Evolutionary conservation across 2,329 filamentous ascomycete genomes (phyloP).

Genomic region (Aspergillus sp.): DNA sequence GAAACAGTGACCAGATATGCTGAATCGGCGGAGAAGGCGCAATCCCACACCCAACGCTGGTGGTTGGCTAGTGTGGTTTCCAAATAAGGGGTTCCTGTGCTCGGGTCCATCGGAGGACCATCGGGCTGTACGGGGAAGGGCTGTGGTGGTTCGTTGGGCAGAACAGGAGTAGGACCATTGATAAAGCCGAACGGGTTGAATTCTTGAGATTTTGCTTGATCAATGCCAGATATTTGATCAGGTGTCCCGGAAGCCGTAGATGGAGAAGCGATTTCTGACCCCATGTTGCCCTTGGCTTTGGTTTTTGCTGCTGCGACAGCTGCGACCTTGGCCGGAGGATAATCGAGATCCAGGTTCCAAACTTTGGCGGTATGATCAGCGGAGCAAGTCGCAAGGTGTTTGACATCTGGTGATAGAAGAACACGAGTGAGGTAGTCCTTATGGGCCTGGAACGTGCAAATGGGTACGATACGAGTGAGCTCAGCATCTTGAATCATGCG

Average conservation of each 20-base stretch:
- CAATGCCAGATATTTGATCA: slow-evolving; percentile 10
- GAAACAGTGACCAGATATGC: slow-evolving; percentile 92
- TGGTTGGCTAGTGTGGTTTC: slow-evolving; percentile 85
- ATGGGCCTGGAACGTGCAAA: slow-evolving; percentile 86
- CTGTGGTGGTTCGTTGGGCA: slow-evolving; percentile 20
- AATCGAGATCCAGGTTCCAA: slow-evolving; percentile 81
- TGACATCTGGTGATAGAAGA: slow-evolving; percentile 86
- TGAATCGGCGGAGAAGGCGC: slow-evolving; percentile 87
- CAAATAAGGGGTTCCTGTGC: slow-evolving; percentile 61
- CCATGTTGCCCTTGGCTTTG: slow-evolving; percentile 9
- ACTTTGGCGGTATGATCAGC: slow-evolving; percentile 94
- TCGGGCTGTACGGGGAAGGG: slow-evolving; percentile 32
- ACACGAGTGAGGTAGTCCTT: slow-evolving; percentile 90
- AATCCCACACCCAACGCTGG: slow-evolving; percentile 97
- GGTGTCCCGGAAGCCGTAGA: neutral
- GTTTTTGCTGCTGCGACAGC: slow-evolving; percentile 17
- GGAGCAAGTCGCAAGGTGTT: slow-evolving; percentile 88
- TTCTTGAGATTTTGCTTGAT: slow-evolving; percentile 11
- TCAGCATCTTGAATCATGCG: slow-evolving; percentile 80
- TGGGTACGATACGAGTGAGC: slow-evolving; percentile 75
- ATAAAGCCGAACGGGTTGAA: slow-evolving; percentile 21
- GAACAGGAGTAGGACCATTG: slow-evolving; percentile 18
- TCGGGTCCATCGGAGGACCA: slow-evolving; percentile 36
- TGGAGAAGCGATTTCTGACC: slow-evolving; percentile 3
- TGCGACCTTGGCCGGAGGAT: slow-evolving; percentile 35